Evolutionary conservation across 83 land plant species (phyloP).

Genomic region (Diphasiastrum complanatum): DNA sequence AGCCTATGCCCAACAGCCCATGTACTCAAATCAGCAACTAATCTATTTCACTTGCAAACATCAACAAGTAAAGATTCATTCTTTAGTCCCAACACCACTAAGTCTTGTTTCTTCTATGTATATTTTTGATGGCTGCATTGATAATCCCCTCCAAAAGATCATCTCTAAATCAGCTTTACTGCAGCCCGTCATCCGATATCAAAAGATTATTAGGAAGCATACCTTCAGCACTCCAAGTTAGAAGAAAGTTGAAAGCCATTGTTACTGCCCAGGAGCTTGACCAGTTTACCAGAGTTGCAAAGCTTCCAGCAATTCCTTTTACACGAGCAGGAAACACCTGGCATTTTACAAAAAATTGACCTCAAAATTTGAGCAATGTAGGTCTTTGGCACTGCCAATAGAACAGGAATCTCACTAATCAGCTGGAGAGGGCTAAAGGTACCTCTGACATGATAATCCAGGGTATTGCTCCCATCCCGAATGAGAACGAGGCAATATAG

Average conservation of each 20-base stretch:
- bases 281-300: slow-evolving; percentile 51
- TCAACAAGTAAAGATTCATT: no score
- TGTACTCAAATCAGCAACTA: no score
- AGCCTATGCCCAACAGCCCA: no score
- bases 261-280: slow-evolving; percentile 48
- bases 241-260: slow-evolving; percentile 47
- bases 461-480: slow-evolving; percentile 83
- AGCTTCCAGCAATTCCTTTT: slow-evolving; percentile 57
- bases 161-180: no score
- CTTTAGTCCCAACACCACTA: no score
- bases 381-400: not conserved
- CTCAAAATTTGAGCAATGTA: not conserved
- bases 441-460: slow-evolving; percentile 98
- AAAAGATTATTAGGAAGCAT: not conserved
- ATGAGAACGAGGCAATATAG: slow-evolving; percentile 54
- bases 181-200: not conserved
- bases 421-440: not conserved
- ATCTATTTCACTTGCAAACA: no score
- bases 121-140: no score
- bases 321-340: slow-evolving; percentile 54
- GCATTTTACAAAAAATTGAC: not conserved
- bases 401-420: not conserved
- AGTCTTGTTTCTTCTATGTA: no score
- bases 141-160: no score
- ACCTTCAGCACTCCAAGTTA: slow-evolving; percentile 59